Percentiles rank a stretch among this genome's conserved stretches.
phyloP scores from a whole-genome alignment of 139 green algal genomes.

The Volvox africanus region DNA sequence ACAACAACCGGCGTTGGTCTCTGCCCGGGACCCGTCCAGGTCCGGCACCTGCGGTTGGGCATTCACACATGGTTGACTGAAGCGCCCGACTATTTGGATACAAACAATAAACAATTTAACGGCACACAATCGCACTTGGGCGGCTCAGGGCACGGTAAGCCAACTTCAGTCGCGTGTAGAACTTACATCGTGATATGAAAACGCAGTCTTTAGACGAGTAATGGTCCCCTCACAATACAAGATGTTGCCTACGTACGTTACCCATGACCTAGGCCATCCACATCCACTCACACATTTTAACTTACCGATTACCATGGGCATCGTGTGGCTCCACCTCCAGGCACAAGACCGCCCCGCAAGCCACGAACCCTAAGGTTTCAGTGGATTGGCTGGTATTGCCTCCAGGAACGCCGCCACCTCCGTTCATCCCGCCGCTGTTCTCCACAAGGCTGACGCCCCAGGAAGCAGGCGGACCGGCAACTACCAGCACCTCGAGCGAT shows the following conservation, averaged over 20 bases:
- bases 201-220: too few species aligned
- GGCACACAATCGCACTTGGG: too few species aligned
- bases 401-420: not conserved
- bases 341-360: constrained; percentile 65
- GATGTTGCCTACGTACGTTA: too few species aligned
- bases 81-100: too few species aligned
- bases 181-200: too few species aligned
- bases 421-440: constrained; percentile 9
- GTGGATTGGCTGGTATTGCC: constrained; percentile 30
- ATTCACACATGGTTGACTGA: too few species aligned
- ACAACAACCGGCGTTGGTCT: constrained; percentile 56
- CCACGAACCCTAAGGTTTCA: constrained; percentile 56
- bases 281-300: too few species aligned
- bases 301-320: constrained; percentile 67
- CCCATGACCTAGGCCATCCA: too few species aligned
- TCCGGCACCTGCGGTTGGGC: not conserved
- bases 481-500: constrained; percentile 47
- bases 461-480: constrained; percentile 51
- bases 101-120: too few species aligned
- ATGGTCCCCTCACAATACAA: too few species aligned
- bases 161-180: too few species aligned
- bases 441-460: constrained; percentile 69
- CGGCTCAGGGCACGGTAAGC: too few species aligned
- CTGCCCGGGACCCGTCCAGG: not conserved
- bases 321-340: constrained; percentile 76